A percentile compares a stretch with the other conserved stretches of the same genome.
Conservation (phyloP, 139 green algal genomes). For the Asterochloris erici region DNA sequence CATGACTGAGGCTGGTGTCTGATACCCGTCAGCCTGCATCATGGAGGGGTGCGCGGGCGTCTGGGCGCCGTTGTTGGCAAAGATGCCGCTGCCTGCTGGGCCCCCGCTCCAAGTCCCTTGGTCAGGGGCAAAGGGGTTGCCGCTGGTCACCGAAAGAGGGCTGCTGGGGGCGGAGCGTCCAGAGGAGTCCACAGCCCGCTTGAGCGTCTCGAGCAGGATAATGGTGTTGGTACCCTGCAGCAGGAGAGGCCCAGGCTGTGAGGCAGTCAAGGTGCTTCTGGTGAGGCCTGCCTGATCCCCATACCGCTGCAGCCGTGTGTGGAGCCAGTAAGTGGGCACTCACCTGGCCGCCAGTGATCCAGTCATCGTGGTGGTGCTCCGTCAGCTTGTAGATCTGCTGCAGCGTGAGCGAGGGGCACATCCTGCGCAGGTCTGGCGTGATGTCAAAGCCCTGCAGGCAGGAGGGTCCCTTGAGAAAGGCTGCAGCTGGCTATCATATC, state of each 20-base stretch:
- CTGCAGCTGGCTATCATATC: background rate
- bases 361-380: constrained; percentile 66
- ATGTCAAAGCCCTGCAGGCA: constrained; percentile 40
- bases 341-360: constrained; percentile 33
- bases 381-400: constrained; percentile 55
- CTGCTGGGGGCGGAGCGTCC: background rate
- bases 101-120: background rate
- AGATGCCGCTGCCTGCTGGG: background rate
- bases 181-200: constrained; percentile 25
- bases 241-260: background rate
- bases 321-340: background rate
- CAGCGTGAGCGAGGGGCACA: constrained; percentile 40
- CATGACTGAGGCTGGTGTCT: constrained; percentile 1
- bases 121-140: background rate
- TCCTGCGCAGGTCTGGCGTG: constrained; percentile 27
- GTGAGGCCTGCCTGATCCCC: background rate
- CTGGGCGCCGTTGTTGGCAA: background rate
- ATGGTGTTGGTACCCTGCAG: constrained; percentile 31
- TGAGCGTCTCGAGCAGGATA: constrained; percentile 42
- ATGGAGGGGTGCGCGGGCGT: background rate
- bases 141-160: background rate
- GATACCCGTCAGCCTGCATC: background rate
- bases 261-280: background rate
- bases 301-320: background rate
- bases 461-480: background rate